Base-by-base conservation (phyloP, 139 green algal species). In the Picochlorum sp. region DNA sequence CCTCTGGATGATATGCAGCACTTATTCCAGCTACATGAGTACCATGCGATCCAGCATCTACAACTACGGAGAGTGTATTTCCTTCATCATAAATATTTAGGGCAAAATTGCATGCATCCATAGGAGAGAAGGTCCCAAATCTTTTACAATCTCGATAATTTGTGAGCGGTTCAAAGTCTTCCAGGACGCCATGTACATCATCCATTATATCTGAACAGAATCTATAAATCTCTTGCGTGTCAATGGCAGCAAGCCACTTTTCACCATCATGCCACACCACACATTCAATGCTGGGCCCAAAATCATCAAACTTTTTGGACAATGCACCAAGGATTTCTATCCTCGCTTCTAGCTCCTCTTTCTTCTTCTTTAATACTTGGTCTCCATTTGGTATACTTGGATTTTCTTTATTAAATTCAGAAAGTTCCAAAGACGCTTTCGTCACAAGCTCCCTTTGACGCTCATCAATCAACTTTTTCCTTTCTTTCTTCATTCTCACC, bases 211-310 rank as follows among this genome's bases (percentile, higher is more conserved):
- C n/a, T 29, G 6, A 45, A 56, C 26, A 33, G 33, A 35, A 25
- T 31, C 30, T 33, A 33, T 78, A 70, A 33, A 89, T 59, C 9
- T 85, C 80, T 9, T 58, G 62, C 2, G 83, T 93, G 68, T 95
- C 89, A 7, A 96, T 43, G 0, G 89, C 89, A 1, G 77, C 83
- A 18, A 80, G 69, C 84, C 81, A 95, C 1, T 10, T 29, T 14
- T 40, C 18, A 32, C 87, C 89, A 61, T 96, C 89, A 54, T 95
- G 74, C 89, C 89, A 96, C 25, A 94, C 86, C 31, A 96, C 85
- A 31, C 64, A 83, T 39, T 96, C 78, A 3, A 95, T 44, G 20
- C 85, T 33, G 2, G 88, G 85, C 28, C 73, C 69, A 43, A 35
- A 47, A 47, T 80, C 77, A 29, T 74, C 66, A 28, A 59, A 52